A percentile compares a stretch with the other conserved stretches of the same genome.
These are phyloP conservation scores for Microglena sp. DNA, from an alignment of 139 green algal species.

Conservation along the genomic window DNA sequence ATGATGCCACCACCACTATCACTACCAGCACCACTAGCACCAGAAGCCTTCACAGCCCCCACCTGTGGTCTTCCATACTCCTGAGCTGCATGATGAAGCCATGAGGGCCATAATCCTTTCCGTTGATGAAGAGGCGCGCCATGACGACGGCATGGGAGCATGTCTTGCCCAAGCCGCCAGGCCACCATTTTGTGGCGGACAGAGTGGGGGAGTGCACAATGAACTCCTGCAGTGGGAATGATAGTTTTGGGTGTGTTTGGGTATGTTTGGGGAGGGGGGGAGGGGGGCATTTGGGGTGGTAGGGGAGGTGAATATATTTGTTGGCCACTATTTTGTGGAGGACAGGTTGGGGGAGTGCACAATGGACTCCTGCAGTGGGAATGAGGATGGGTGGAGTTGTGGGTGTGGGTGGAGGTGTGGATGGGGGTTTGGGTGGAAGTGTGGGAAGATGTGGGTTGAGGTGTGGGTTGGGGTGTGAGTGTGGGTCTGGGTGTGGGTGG, in stretches of 20 bases:
- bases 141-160: conserved; percentile 85
- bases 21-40: no score
- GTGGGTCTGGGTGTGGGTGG: no score
- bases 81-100: conserved; percentile 81
- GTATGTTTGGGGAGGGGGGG: no score
- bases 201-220: conserved; percentile 85
- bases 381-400: neutral
- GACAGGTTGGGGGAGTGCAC: neutral
- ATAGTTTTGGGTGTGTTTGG: neutral
- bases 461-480: no score
- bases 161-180: conserved; percentile 85
- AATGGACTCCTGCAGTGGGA: neutral
- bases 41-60: no score
- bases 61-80: conserved; percentile 60
- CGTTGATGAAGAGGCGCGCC: conserved; percentile 68
- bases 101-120: conserved; percentile 75
- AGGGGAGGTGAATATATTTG: neutral
- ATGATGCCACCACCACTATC: no score
- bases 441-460: no score
- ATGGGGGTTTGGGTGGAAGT: no score
- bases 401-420: neutral
- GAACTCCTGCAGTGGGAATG: conserved; percentile 58
- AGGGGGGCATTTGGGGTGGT: no score
- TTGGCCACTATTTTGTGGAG: no score
- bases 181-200: conserved; percentile 87